Evolutionary conservation across 1,139 yeast genomes (phyloP).

Genomic region (Saccharomyces pastorianus): DNA sequence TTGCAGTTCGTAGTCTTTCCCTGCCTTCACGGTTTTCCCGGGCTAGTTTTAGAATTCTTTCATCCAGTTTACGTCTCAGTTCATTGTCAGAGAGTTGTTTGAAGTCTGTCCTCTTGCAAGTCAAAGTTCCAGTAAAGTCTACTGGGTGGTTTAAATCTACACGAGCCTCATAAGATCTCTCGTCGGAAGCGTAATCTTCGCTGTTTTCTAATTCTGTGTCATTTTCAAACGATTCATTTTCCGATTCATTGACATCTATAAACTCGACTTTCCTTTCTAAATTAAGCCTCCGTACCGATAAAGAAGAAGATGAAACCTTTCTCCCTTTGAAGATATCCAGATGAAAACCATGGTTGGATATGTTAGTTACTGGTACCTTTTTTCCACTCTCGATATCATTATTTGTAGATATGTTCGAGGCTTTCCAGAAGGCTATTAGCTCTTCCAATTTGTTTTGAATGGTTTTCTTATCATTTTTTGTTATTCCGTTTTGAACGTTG

Average conservation of each 20-base stretch:
- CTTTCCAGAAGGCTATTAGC: background rate
- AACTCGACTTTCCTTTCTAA: conserved; percentile 16
- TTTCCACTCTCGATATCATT: background rate
- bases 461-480: background rate
- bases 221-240: conserved; percentile 3
- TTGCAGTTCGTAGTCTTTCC: conserved; percentile 21
- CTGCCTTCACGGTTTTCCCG: conserved; percentile 25
- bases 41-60: conserved; percentile 24
- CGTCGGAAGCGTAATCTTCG: conserved; percentile 3
- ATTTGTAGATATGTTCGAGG: background rate
- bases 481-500: background rate
- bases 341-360: conserved; percentile 7
- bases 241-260: conserved; percentile 12
- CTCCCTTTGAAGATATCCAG: conserved; percentile 8
- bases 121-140: background rate
- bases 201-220: conserved; percentile 10
- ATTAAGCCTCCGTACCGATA: conserved; percentile 2
- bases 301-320: background rate
- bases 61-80: conserved; percentile 22
- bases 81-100: conserved; percentile 26
- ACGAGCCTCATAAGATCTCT: too few species aligned
- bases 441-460: background rate
- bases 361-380: background rate
- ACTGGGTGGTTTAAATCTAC: too few species aligned
- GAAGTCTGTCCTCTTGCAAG: conserved; percentile 5